Conservation (phyloP, 371 early-diverging fungal genomes). For the Rhizomucor miehei region DNA sequence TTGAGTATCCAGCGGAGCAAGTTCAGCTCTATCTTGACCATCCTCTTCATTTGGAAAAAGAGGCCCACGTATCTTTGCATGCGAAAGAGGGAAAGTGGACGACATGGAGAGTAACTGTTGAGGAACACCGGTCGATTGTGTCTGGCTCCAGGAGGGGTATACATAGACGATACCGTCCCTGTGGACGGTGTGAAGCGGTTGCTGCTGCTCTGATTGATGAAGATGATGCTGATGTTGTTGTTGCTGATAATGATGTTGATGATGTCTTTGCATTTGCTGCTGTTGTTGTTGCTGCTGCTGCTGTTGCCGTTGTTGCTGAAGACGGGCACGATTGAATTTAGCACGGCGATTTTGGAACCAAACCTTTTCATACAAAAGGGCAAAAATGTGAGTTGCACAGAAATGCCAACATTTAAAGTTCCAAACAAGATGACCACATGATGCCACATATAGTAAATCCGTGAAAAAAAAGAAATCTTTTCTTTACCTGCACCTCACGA, state of each 20-base stretch:
- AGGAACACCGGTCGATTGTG: not conserved
- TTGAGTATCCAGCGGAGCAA: too few relatives aligned
- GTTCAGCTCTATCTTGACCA: too few relatives aligned
- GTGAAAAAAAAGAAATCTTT: constrained; percentile 21
- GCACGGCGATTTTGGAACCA: constrained; percentile 37
- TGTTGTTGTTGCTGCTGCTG: constrained; percentile 12
- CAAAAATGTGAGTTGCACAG: constrained; percentile 6
- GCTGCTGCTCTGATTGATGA: constrained; percentile 2
- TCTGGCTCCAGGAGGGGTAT: too few relatives aligned
- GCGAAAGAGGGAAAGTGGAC: too few relatives aligned
- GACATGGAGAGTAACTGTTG: too few relatives aligned
- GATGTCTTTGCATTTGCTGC: constrained; percentile 14
- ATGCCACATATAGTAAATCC: constrained; percentile 21
- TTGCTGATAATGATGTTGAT: constrained; percentile 1
- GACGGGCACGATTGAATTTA: constrained; percentile 27
- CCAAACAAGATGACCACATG: constrained; percentile 20
- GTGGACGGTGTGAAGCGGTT: not conserved
- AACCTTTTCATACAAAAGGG: constrained; percentile 13
- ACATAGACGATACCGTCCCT: not conserved
- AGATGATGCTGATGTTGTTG: constrained; percentile 1
- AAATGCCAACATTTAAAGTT: constrained; percentile 3
- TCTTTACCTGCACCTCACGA: constrained; percentile 84
- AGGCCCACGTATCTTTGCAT: too few relatives aligned
- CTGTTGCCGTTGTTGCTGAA: constrained; percentile 18
- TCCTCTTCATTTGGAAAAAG: too few relatives aligned